Percentiles rank a stretch among this genome's conserved stretches.
Conservation (phyloP, 2,329 filamentous ascomycete species). For the Aspergillus ibericus region DNA sequence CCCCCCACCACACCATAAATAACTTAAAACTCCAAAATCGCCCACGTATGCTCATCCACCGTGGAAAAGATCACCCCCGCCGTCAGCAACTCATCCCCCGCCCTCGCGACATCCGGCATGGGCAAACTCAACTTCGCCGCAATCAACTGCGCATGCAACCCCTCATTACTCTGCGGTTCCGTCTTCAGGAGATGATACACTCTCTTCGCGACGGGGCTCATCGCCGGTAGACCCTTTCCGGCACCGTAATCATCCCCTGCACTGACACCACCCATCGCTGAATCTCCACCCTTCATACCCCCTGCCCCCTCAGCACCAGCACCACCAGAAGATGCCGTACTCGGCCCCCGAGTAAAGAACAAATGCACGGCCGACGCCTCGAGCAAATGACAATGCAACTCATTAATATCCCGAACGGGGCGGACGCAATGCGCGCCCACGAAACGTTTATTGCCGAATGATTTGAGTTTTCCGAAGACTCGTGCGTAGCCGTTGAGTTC, state of each 20-base stretch:
- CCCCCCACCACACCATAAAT: no score
- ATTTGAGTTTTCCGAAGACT: conserved; percentile 80
- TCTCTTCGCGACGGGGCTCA: conserved; percentile 62
- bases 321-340: conserved; percentile 32
- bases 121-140: conserved; percentile 65
- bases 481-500: conserved; percentile 77
- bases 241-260: conserved; percentile 30
- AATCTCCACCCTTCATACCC: conserved; percentile 27
- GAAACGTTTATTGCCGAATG: conserved; percentile 79
- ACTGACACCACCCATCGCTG: conserved; percentile 30
- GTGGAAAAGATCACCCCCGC: conserved; percentile 83
- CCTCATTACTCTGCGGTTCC: conserved; percentile 73
- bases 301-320: conserved; percentile 49
- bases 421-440: conserved; percentile 79
- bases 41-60: conserved; percentile 89
- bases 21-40: conserved; percentile 64
- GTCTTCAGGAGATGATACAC: conserved; percentile 71
- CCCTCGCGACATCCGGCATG: conserved; percentile 68
- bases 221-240: conserved; percentile 44
- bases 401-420: conserved; percentile 80
- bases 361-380: conserved; percentile 89
- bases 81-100: conserved; percentile 76
- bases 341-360: conserved; percentile 71
- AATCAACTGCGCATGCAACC: conserved; percentile 77
- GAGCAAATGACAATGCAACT: conserved; percentile 87